Conservation (phyloP, 2,329 filamentous ascomycete genomes). For the Zalaria sp. region DNA sequence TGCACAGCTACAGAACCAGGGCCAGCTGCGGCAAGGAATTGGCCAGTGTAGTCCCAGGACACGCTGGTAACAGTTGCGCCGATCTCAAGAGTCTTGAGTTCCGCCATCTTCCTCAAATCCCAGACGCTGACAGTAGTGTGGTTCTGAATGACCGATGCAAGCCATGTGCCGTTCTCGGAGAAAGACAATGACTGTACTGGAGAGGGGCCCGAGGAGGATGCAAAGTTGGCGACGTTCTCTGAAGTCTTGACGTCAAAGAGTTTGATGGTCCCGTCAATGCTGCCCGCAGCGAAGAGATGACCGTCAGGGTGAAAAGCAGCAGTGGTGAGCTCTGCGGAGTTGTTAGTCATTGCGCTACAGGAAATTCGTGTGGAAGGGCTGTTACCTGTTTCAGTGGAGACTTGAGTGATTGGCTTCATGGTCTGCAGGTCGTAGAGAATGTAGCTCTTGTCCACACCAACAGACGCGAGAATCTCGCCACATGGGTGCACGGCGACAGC, state of each 20-base stretch:
- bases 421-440: conserved; percentile 69
- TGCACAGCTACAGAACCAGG: conserved; percentile 72
- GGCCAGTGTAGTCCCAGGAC: conserved; percentile 87
- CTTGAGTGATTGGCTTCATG: conserved; percentile 57
- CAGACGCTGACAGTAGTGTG: conserved; percentile 74
- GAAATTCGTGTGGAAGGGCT: background rate
- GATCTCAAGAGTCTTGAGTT: conserved; percentile 73
- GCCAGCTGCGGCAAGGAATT: conserved; percentile 76
- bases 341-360: conserved; percentile 16
- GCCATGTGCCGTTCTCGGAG: conserved; percentile 94
- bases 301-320: conserved; percentile 91
- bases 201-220: conserved; percentile 30
- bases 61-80: conserved; percentile 65
- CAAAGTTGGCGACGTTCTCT: conserved; percentile 60
- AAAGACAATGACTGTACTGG: conserved; percentile 68
- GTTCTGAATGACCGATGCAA: conserved; percentile 67
- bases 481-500: conserved; percentile 71
- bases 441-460: conserved; percentile 84
- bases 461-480: conserved; percentile 69
- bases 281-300: conserved; percentile 80
- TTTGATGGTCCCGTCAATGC: conserved; percentile 66
- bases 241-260: conserved; percentile 79
- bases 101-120: conserved; percentile 75
- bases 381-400: conserved; percentile 59
- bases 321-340: conserved; percentile 49